Conservation (phyloP, 352 stramenopile species). For the Pythium sukuiense region DNA sequence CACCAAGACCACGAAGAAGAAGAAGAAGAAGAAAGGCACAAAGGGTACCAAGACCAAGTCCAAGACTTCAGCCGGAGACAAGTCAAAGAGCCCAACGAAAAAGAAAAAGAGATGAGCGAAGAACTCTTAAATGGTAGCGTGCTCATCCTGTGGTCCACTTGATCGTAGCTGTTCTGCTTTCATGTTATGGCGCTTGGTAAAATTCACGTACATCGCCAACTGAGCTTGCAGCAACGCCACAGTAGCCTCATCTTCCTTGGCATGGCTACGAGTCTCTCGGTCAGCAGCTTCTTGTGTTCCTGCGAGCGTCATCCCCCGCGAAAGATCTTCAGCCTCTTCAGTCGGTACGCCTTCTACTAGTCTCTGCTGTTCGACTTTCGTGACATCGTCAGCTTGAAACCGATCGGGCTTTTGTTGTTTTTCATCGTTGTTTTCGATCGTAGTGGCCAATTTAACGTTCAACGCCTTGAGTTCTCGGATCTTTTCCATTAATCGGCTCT, state of each 20-base stretch:
- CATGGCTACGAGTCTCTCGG: background rate
- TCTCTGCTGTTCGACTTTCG: background rate
- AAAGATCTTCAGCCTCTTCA: background rate
- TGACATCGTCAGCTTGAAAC: background rate
- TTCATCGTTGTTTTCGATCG: background rate
- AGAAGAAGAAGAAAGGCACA: slow-evolving; percentile 38
- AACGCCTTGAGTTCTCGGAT: slow-evolving; percentile 12
- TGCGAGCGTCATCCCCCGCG: background rate
- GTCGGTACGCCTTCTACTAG: background rate
- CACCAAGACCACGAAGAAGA: slow-evolving; percentile 36
- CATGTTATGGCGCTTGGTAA: slow-evolving; percentile 10
- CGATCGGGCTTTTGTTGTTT: background rate
- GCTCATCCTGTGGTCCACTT: background rate
- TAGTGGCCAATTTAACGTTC: slow-evolving; percentile 16
- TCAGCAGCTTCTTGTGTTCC: background rate
- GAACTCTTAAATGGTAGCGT: background rate
- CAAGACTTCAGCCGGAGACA: slow-evolving; percentile 24
- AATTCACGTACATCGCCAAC: slow-evolving; percentile 33
- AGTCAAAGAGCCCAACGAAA: slow-evolving; percentile 19
- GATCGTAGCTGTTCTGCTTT: background rate
- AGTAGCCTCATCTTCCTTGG: background rate
- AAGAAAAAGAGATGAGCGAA: slow-evolving; percentile 16
- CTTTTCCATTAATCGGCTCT: slow-evolving; percentile 18
- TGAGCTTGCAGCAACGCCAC: slow-evolving; percentile 23
- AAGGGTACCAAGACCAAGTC: slow-evolving; percentile 43